These are phyloP conservation scores for Fusarium udum DNA, from an alignment of 2,329 filamentous ascomycete genomes.

Conservation along the genomic window DNA sequence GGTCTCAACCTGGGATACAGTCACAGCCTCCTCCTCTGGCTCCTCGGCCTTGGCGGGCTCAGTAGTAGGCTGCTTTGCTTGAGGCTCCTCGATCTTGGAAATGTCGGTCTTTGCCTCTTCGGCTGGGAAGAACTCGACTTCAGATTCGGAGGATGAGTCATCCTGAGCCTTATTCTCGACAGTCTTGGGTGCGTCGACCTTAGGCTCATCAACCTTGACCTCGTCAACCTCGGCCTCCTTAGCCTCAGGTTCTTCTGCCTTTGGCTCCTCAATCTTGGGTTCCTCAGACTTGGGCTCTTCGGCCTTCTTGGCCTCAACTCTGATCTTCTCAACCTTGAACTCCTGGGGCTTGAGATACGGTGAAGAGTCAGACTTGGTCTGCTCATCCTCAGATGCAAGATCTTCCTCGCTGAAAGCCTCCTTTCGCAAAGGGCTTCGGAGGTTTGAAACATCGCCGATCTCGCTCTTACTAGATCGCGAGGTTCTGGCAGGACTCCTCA, in stretches of 20 bases:
- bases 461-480: slow-evolving; percentile 61
- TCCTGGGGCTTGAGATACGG: slow-evolving; percentile 33
- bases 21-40: background rate
- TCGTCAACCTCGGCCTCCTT: background rate
- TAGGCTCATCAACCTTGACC: background rate
- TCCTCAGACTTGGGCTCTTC: slow-evolving; percentile 7
- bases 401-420: slow-evolving; percentile 57
- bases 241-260: background rate
- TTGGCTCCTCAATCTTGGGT: background rate
- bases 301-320: slow-evolving; percentile 1
- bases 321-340: slow-evolving; percentile 34
- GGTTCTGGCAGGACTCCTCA: slow-evolving; percentile 75
- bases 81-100: slow-evolving; percentile 2
- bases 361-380: slow-evolving; percentile 31
- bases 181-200: background rate
- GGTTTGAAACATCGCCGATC: slow-evolving; percentile 66
- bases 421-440: slow-evolving; percentile 61
- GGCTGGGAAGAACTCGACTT: slow-evolving; percentile 33
- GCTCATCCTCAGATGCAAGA: slow-evolving; percentile 37
- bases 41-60: slow-evolving; percentile 2
- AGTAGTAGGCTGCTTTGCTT: background rate
- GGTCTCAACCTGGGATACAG: slow-evolving; percentile 9
- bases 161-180: background rate
- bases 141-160: slow-evolving; percentile 33
- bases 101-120: slow-evolving; percentile 23